Evolutionary conservation across 192 early-diverging fungal species (phyloP).

Genomic region (Diversispora eburnea): DNA sequence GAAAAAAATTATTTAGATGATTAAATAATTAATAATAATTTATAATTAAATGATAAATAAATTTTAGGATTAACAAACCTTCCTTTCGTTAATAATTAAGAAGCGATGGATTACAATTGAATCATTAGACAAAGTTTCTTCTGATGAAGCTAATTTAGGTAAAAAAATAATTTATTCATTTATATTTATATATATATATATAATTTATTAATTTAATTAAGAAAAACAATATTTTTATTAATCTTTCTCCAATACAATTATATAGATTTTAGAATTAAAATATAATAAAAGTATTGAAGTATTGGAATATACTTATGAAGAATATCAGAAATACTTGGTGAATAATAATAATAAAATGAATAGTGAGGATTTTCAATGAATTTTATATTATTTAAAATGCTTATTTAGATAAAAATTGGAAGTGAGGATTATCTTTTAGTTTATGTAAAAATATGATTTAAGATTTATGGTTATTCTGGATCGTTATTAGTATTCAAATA

Average conservation of each 20-base stretch:
- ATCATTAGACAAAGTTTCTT: too few species aligned
- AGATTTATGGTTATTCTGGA: conserved; percentile 84
- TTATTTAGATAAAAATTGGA: conserved; percentile 66
- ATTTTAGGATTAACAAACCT: not conserved
- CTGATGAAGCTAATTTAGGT: too few species aligned
- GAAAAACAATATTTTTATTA: too few species aligned
- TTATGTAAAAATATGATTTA: conserved; percentile 72
- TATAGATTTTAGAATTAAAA: conserved; percentile 70
- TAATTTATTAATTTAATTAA: conserved; percentile 14
- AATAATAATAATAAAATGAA: conserved; percentile 6
- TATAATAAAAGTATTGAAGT: conserved; percentile 75
- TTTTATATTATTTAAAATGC: not conserved
- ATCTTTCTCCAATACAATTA: not conserved
- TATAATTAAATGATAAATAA: not conserved
- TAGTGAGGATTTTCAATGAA: not conserved
- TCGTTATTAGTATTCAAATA: conserved; percentile 64
- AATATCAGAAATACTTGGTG: too few species aligned
- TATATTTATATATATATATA: not conserved
- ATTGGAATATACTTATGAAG: conserved; percentile 72
- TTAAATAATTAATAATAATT: not conserved
- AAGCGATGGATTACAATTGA: too few species aligned
- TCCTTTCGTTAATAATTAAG: not conserved
- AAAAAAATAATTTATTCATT: too few species aligned
- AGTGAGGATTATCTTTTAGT: conserved; percentile 68
- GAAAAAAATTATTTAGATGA: too few species aligned